Percentiles rank a stretch among this genome's conserved stretches.
Conservation (phyloP, 2,329 filamentous ascomycete species). For the Colletotrichum sp. region DNA sequence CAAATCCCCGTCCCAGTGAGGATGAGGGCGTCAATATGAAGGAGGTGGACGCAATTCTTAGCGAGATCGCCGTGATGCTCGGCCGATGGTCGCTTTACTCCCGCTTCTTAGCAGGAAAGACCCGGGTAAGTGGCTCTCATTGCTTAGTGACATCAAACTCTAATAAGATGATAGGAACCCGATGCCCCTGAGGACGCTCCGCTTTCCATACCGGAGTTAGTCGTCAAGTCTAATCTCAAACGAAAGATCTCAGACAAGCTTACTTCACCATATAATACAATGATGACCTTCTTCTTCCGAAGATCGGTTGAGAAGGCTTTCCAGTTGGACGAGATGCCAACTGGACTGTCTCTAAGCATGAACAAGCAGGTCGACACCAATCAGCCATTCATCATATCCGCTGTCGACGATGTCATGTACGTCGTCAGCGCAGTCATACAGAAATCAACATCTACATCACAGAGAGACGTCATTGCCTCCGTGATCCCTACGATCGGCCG, state of each 20-base stretch:
- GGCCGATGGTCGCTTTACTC: conserved; percentile 92
- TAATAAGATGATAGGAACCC: conserved; percentile 49
- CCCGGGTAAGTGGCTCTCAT: conserved; percentile 62
- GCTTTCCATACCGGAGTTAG: conserved; percentile 73
- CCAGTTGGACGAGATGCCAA: conserved; percentile 88
- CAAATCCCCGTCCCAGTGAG: conserved; percentile 69
- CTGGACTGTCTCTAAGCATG: conserved; percentile 77
- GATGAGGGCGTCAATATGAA: conserved; percentile 97
- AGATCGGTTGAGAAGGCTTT: conserved; percentile 97
- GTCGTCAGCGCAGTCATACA: conserved; percentile 93
- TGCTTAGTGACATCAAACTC: not conserved
- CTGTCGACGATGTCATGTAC: conserved; percentile 99
- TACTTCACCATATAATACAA: conserved; percentile 81
- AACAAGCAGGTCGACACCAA: conserved; percentile 75
- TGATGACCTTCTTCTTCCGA: conserved; percentile 97
- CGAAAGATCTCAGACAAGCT: conserved; percentile 80
- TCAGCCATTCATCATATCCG: conserved; percentile 89
- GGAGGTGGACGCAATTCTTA: conserved; percentile 86
- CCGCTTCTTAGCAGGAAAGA: conserved; percentile 87
- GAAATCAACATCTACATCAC: conserved; percentile 84
- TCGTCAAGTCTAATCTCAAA: conserved; percentile 79
- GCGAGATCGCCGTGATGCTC: conserved; percentile 90
- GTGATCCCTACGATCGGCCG: conserved; percentile 81
- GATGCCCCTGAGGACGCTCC: conserved; percentile 56
- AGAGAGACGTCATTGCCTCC: conserved; percentile 76